phyloP scores from a whole-genome alignment of 768 basidiomycete genomes.

The Tulasnella sp. region DNA sequence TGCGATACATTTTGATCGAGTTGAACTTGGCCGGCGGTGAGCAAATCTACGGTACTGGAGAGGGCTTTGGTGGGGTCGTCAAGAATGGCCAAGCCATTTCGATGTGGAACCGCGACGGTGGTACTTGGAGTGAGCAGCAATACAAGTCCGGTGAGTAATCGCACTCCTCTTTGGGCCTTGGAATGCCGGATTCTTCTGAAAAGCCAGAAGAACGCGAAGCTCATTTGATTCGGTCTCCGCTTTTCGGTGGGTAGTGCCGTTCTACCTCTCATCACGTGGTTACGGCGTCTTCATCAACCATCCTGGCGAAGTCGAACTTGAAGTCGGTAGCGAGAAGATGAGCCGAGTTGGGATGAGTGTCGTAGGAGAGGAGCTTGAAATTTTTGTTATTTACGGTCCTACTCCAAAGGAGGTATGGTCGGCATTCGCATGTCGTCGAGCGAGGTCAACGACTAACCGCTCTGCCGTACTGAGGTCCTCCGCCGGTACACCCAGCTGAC shows the following conservation, averaged over 20 bases:
- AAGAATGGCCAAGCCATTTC: constrained; percentile 59
- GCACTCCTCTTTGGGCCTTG: background rate
- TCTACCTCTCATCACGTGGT: constrained; percentile 69
- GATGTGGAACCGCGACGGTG: constrained; percentile 54
- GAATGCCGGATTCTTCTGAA: background rate
- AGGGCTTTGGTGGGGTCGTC: constrained; percentile 73
- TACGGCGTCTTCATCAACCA: constrained; percentile 80
- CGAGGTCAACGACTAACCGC: constrained; percentile 25
- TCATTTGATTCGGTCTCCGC: constrained; percentile 38
- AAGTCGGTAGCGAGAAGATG: constrained; percentile 56
- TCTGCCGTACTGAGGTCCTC: constrained; percentile 47
- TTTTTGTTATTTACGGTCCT: constrained; percentile 71
- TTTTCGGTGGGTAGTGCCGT: constrained; percentile 46
- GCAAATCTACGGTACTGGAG: constrained; percentile 72
- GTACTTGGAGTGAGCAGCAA: constrained; percentile 52
- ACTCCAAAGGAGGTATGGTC: constrained; percentile 62
- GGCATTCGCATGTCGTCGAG: constrained; percentile 24
- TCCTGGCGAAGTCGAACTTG: constrained; percentile 65
- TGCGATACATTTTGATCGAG: constrained; percentile 47
- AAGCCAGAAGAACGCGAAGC: constrained; percentile 3
- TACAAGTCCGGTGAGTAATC: constrained; percentile 42
- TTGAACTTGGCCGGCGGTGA: constrained; percentile 70
- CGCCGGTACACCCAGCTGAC: constrained; percentile 62
- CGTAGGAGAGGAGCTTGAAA: constrained; percentile 65
- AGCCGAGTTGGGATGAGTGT: constrained; percentile 66